phyloP scores from a whole-genome alignment of 1,284 basidiomycete genomes.

The Trametes sp. region DNA sequence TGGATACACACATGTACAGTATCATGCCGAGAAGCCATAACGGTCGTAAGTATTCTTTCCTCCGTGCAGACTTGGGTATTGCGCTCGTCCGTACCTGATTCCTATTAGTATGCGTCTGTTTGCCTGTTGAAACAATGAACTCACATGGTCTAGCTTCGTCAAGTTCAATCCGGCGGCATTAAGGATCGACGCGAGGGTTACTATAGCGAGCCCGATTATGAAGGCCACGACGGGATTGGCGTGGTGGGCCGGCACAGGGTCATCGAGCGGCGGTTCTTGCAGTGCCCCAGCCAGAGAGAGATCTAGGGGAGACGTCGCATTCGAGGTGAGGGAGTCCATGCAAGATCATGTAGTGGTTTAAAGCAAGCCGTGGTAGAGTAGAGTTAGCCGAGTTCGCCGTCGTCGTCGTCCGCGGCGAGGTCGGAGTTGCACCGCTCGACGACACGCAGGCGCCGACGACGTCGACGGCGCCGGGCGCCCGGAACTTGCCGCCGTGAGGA shows the following conservation, averaged over 20 bases:
- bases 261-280: slow-evolving; percentile 21
- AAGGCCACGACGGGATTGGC: slow-evolving; percentile 75
- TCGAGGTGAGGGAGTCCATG: slow-evolving; percentile 29
- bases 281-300: slow-evolving; percentile 13
- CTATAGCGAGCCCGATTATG: slow-evolving; percentile 82
- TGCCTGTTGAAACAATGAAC: slow-evolving; percentile 30
- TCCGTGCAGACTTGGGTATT: slow-evolving; percentile 73
- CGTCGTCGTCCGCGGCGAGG: slow-evolving; percentile 5
- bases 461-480: slow-evolving; percentile 14
- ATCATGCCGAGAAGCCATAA: slow-evolving; percentile 86
- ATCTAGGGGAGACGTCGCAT: slow-evolving; percentile 19
- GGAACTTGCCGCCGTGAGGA: slow-evolving; percentile 9
- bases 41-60: slow-evolving; percentile 78
- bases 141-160: slow-evolving; percentile 84
- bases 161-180: slow-evolving; percentile 88
- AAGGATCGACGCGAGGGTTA: slow-evolving; percentile 78
- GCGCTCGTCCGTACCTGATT: slow-evolving; percentile 70
- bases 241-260: slow-evolving; percentile 47
- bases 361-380: slow-evolving; percentile 3
- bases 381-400: too few species aligned
- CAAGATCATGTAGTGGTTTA: slow-evolving; percentile 18
- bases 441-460: slow-evolving; percentile 12
- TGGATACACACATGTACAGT: slow-evolving; percentile 68
- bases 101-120: slow-evolving; percentile 6
- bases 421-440: slow-evolving; percentile 18